Evolutionary conservation across 345 rosid genomes (phyloP), one percentile per base, ranked within the genome.

Genomic region (Boechera stricta): DNA sequence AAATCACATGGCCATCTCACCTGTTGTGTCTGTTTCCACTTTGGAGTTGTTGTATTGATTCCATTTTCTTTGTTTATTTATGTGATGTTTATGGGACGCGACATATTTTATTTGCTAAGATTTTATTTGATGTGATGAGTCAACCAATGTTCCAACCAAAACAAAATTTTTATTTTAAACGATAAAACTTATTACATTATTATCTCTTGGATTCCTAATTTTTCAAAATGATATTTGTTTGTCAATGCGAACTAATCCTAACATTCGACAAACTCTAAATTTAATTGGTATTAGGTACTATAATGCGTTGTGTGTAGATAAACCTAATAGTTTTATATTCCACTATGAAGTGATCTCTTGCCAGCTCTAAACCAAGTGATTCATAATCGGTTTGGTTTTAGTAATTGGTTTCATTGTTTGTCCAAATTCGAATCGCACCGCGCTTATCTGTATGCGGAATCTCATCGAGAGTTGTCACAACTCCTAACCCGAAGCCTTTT

Each of bases 1-100:
- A 42, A n/a, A 69, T 62, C 80, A 77, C 71, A 77, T 77, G 80
- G 75, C 75, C 80, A 76, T 54, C 70, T 42, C 80, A 77, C 64
- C 11, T 70, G 33, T 54, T 42, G 26, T 42, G 71, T 69, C 64
- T 77, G 71, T 69, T 62, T 77, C 80, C 75, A 69, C 65, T 77
- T 69, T 69, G 80, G 80, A 77, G 70, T 69, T 32, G 51, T 44
- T 24, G 28, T 49, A 53, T 53, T 62, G 75, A 62, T 69, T 62
- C 75, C 75, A 77, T 12, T 77, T 57, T 68, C 59, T 51, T 60
- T 68, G 18, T 75, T 75, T 76, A 21, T 39, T 68, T 53, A 38
- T 60, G 48, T 76, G 21, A 68, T 75, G 33, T 59, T 52, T 68
- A 33, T 51, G 28, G 33, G 21, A 51, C 62, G 9, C 10, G 1